Percentiles rank a stretch among this genome's conserved stretches.
phyloP scores from a whole-genome alignment of 257 asterid species.

The Rauvolfia tetraphylla region DNA sequence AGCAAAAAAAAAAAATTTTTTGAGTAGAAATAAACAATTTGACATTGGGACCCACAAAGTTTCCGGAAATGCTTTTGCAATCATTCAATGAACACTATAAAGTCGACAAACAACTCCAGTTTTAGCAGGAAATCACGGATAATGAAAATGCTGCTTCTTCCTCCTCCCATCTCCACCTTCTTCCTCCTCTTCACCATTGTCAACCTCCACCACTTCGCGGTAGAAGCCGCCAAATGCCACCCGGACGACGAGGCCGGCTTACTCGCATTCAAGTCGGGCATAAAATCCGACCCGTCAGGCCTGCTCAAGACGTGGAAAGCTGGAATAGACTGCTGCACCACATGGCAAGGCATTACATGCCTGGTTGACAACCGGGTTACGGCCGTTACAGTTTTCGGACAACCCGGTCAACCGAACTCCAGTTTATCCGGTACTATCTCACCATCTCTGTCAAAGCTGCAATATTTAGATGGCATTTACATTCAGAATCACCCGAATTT shows the following conservation, averaged over 20 bases:
- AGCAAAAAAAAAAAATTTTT: no score
- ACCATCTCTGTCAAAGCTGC: constrained; percentile 52
- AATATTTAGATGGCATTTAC: constrained; percentile 32
- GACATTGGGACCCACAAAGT: no score
- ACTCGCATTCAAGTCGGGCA: constrained; percentile 60
- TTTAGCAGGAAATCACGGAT: neutral
- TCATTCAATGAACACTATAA: no score
- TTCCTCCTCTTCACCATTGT: constrained; percentile 19
- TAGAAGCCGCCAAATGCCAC: constrained; percentile 54
- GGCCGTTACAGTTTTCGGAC: constrained; percentile 24
- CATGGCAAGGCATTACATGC: constrained; percentile 60
- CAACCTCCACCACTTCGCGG: constrained; percentile 7
- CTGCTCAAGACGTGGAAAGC: constrained; percentile 54
- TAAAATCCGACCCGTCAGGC: constrained; percentile 65
- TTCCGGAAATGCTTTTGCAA: no score
- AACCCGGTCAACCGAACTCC: constrained; percentile 28
- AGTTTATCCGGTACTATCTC: constrained; percentile 58
- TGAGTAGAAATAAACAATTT: no score
- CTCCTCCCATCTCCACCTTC: neutral
- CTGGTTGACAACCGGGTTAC: constrained; percentile 45
- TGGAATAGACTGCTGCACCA: constrained; percentile 66
- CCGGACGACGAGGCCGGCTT: constrained; percentile 59
- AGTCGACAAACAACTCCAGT: neutral
- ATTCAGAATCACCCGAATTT: constrained; percentile 39
- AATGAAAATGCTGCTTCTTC: neutral